Evolutionary conservation across 345 rosid genomes (phyloP), one percentile per base, ranked within the genome.

Genomic region (Brassica nigra): DNA sequence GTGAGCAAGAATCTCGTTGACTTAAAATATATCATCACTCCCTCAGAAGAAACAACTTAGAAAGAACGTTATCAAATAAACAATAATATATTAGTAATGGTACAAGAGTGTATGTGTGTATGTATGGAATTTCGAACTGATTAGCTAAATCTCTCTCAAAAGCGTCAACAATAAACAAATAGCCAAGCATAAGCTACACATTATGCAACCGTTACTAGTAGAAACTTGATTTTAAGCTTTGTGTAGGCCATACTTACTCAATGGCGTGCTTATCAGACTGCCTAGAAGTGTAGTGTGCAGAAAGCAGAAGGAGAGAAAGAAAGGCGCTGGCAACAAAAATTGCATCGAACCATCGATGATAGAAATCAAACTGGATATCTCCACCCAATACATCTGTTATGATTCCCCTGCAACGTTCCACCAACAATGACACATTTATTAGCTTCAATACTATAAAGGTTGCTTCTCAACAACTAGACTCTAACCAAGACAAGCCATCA

Each of bases 281-380:
- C 30, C 97, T 93, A 66, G 99, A 95, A 12, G 98, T 93, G 68
- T 95, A 90, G 83, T 95, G 98, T 0, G 97, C 99, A 68, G 99
- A 91, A 4, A 95, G 93, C 81, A 95, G 85, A 71, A 95, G 92
- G 68, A 93, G 86, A 62, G 99, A 95, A 70, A 93, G 96, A 87
- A 95, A 91, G 66, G 98, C 94, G 70, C 98, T 93, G 27, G 99
- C 99, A 55, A 90, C 99, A 65, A 95, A 93, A 74, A 95, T 91
- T 15, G 99, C 99, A 86, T 93, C 99, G 68, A 95, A 93, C 98
- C 97, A 95, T 71, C 96, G 86, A 74, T 95, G 98, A 86, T 93
- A 95, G 84, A 93, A 93, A 84, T 91, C 99, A 70, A 95, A 93
- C 85, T 93, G 99, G 80, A 93, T 93, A 73, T 95, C 99, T 77